Evolutionary conservation across 129 eudicot genomes (phyloP).

Genomic region (Lonicera japonica): DNA sequence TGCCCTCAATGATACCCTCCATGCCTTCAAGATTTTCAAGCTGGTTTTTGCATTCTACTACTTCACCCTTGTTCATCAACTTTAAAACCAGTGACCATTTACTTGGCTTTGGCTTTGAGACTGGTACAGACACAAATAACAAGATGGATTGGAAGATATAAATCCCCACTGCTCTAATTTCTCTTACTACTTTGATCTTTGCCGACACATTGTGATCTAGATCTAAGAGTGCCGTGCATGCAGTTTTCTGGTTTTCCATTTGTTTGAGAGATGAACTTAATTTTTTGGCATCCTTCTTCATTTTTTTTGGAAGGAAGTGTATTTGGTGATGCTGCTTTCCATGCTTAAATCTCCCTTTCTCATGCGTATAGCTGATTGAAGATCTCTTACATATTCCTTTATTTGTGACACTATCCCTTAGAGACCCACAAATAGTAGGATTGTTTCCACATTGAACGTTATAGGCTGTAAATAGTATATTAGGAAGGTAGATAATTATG

Average conservation of each 20-base stretch:
- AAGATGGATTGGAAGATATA: conserved; percentile 21
- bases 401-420: not conserved
- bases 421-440: not conserved
- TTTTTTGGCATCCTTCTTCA: not conserved
- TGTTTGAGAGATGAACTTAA: conserved; percentile 1
- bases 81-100: conserved; percentile 8
- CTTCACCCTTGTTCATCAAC: conserved; percentile 10
- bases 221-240: not conserved
- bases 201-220: conserved; percentile 4
- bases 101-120: conserved; percentile 4
- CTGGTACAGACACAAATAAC: conserved; percentile 8
- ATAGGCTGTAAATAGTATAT: too few species aligned
- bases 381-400: not conserved
- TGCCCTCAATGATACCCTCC: conserved; percentile 5
- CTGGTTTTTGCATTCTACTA: not conserved
- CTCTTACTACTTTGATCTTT: conserved; percentile 13
- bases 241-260: conserved; percentile 7
- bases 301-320: conserved; percentile 2
- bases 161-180: conserved; percentile 10
- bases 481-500: conserved; percentile 5
- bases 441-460: conserved; percentile 26
- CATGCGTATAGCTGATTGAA: not conserved
- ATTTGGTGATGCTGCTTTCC: not conserved
- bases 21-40: conserved; percentile 11
- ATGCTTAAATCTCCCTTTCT: not conserved